These are phyloP conservation scores for Neolentinus lepideus DNA, from an alignment of 1,284 basidiomycete species.

Conservation along the genomic window DNA sequence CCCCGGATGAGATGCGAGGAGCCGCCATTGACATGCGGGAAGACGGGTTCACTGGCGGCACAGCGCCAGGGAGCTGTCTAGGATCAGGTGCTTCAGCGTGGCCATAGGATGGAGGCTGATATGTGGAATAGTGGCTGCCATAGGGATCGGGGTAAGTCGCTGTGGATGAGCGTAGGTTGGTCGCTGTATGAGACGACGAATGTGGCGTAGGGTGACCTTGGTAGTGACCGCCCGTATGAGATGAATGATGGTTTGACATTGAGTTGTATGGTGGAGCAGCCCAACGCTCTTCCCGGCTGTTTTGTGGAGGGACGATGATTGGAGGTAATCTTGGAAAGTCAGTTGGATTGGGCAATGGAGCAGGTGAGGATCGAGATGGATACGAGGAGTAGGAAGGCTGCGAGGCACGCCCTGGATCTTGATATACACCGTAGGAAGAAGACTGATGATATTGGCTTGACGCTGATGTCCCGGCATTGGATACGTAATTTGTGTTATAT, in stretches of 20 bases:
- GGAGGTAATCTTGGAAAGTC: constrained; percentile 42
- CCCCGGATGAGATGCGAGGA: constrained; percentile 7
- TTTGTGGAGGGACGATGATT: constrained; percentile 25
- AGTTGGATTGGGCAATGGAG: constrained; percentile 32
- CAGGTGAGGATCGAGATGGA: constrained; percentile 36
- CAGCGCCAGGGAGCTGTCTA: constrained; percentile 13
- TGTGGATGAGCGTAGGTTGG: constrained; percentile 19
- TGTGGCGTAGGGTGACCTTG: constrained; percentile 17
- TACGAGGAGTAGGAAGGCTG: constrained; percentile 42
- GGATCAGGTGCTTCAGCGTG: constrained; percentile 21
- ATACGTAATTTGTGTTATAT: constrained; percentile 1
- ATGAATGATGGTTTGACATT: background rate
- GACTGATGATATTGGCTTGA: constrained; percentile 17
- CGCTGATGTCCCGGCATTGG: constrained; percentile 11
- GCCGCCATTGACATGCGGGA: background rate
- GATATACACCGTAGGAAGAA: constrained; percentile 33
- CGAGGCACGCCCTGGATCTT: constrained; percentile 47
- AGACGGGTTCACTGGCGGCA: constrained; percentile 2
- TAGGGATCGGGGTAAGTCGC: constrained; percentile 17
- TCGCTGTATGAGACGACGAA: constrained; percentile 12
- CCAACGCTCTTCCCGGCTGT: background rate
- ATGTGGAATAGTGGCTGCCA: constrained; percentile 14
- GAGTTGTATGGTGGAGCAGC: background rate
- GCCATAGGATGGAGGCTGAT: constrained; percentile 12
- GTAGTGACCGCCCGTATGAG: constrained; percentile 9